Base-by-base conservation (phyloP, 345 rosid genomes). In the Turritis glabra region DNA sequence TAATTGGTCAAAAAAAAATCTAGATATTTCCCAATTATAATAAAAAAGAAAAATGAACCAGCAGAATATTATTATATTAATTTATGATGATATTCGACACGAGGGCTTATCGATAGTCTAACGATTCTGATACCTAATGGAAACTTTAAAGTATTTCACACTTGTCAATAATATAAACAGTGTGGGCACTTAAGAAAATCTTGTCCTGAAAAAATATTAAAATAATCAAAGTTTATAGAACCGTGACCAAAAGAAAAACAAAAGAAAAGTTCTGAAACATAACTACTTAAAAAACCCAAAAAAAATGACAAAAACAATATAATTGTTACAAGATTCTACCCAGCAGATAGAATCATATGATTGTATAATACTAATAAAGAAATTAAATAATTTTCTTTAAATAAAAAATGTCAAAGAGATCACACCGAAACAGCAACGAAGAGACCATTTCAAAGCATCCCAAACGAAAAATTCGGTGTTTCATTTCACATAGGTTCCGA, bases 371-470 rank as follows among this genome's bases (percentile, higher is more conserved):
- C n/a, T n/a, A n/a, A n/a, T n/a, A n/a, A n/a, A n/a, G n/a, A n/a
- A n/a, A n/a, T n/a, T n/a, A n/a, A n/a, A n/a, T n/a, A n/a, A n/a
- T n/a, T n/a, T n/a, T n/a, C n/a, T n/a, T n/a, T n/a, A n/a, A n/a
- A n/a, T n/a, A n/a, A n/a, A n/a, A n/a, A n/a, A n/a, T n/a, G 75
- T 76, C 75, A 76, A 52, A 41, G 23, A 47, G 59, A 69, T 41
- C 69, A 76, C 75, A 69, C 65, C 17, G 54, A 69, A 61, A 60
- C 27, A 38, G 17, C 54, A n/a, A 51, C 5, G 48, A 60, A 59
- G 21, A 14, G 22, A 38, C 46, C 66, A 8, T 5, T 33, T 55
- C 30, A 56, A 33, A 41, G 58, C 44, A 64, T 53, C 29, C 3
- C 47, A 35, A 11, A 40, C 64, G n/a, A 40, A 44, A 44, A 48